Percentiles rank a stretch among this genome's conserved stretches.
These are phyloP conservation scores for Eucalyptus melliodora DNA, from an alignment of 345 rosid genomes.

Conservation along the genomic window DNA sequence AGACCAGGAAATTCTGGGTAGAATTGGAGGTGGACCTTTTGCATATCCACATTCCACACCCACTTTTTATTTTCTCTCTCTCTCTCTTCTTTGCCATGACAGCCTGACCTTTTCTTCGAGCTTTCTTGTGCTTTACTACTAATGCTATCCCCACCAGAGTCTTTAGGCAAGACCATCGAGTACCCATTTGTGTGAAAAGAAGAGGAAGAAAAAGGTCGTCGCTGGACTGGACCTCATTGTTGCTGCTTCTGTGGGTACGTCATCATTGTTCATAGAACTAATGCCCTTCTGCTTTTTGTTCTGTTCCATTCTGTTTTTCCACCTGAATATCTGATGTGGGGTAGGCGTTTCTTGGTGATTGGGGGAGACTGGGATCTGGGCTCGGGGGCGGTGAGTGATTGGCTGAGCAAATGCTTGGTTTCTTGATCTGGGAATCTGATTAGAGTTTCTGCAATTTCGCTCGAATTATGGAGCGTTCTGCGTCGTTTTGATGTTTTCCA, in stretches of 20 bases:
- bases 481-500: not conserved
- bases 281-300: not conserved
- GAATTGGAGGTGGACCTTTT: slow-evolving; percentile 27
- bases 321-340: not conserved
- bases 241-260: slow-evolving; percentile 14
- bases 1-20: not conserved
- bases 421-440: not conserved
- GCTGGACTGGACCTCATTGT: not conserved
- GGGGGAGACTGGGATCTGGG: not conserved
- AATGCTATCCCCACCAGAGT: not conserved
- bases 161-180: slow-evolving; percentile 3
- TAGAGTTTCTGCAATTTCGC: not conserved
- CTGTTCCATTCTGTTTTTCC: not conserved
- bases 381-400: not conserved
- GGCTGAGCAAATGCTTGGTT: not conserved
- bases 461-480: not conserved
- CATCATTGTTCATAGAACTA: not conserved
- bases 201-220: not conserved
- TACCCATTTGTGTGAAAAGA: slow-evolving; percentile 3
- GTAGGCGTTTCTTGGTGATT: not conserved
- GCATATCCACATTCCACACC: slow-evolving; percentile 9
- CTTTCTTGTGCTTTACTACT: slow-evolving; percentile 41
- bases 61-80: slow-evolving; percentile 5
- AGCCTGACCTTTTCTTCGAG: not conserved
- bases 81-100: not conserved